Percentiles rank a stretch among this genome's conserved stretches.
Conservation (phyloP, 163 green algal genomes). For the Trebouxia gelatinosa region DNA sequence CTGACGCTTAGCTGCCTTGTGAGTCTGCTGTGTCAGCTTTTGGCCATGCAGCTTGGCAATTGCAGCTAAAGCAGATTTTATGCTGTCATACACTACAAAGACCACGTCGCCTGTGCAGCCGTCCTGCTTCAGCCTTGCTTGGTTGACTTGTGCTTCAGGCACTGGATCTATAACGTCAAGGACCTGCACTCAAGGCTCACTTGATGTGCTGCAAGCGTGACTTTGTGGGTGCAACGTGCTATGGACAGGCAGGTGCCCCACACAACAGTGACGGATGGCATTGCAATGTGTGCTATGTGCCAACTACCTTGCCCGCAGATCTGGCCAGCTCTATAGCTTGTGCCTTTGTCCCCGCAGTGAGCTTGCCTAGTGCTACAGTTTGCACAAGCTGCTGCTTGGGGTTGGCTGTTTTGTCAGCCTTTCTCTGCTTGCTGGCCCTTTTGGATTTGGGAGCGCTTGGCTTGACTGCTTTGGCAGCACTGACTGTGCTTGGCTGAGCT, state of each 20-base stretch:
- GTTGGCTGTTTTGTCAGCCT: background rate
- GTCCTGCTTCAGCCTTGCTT: constrained; percentile 70
- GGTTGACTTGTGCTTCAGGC: constrained; percentile 41
- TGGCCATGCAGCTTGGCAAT: constrained; percentile 77
- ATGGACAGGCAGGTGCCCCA: too few relatives aligned
- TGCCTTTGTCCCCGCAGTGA: constrained; percentile 40
- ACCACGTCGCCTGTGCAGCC: constrained; percentile 71
- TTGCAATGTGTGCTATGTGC: too few relatives aligned
- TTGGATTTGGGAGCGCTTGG: background rate
- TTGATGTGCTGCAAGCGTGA: too few relatives aligned
- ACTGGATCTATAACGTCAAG: constrained; percentile 45
- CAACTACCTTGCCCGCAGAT: constrained; percentile 21
- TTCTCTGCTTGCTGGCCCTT: background rate
- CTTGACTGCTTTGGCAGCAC: background rate
- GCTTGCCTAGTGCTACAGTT: constrained; percentile 65
- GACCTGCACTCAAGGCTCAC: constrained; percentile 50
- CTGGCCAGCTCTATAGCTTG: constrained; percentile 43
- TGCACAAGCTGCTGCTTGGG: constrained; percentile 71
- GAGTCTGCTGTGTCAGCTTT: constrained; percentile 26
- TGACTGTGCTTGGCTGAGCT: background rate
- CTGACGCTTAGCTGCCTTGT: constrained; percentile 21
- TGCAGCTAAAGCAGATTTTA: constrained; percentile 66
- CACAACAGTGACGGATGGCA: too few relatives aligned
- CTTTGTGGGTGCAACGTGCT: too few relatives aligned
- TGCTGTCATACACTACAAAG: constrained; percentile 49